Evolutionary conservation across 2,329 filamentous ascomycete species (phyloP), one percentile per base, ranked within the genome.

Genomic region (Diaporthe sp.): DNA sequence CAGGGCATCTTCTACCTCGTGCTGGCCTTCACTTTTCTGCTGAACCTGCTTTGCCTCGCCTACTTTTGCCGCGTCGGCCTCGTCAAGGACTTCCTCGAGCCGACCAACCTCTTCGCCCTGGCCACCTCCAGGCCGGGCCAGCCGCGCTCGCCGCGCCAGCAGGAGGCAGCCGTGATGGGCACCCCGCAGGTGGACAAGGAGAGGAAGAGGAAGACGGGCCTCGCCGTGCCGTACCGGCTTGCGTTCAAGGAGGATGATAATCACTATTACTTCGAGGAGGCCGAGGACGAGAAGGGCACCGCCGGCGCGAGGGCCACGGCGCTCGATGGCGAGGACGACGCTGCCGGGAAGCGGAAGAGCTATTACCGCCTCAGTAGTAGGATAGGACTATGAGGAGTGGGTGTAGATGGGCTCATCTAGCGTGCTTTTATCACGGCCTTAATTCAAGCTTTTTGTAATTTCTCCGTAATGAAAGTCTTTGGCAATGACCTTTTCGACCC

Each of bases 11-110:
- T 96, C 83, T 92, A 94, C 80, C 74, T 92, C 1, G 87, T 95
- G 0, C 88, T 96, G 0, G 80, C 88, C 1, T 83, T 92, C 20
- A 92, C 94, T 1, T 94, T 95, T 79, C 77, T 90, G 34, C 90
- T 94, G 79, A 95, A 94, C 81, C 76, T 92, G 37, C 85, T 92
- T 53, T 94, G 93, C 74, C 84, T 95, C 0, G 80, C 85, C 2
- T 95, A 95, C 83, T 80, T 90, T 63, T 86, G 88, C 77, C 81
- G 85, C 8, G 85, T 85, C 0, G 90, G 90, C 0, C 88, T 94
- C 31, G 90, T 96, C 10, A 95, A 93, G 0, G 94, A 96, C 84
- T 95, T 94, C 80, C 94, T 92, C 0, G 94, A 96, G 80, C 93
- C 94, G 0, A 91, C 93, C 72, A 95, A 95, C 80, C 85, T 95